Percentiles rank a stretch among this genome's conserved stretches.
phyloP scores from a whole-genome alignment of 352 stramenopile species.

The Globisporangium spiculum region DNA sequence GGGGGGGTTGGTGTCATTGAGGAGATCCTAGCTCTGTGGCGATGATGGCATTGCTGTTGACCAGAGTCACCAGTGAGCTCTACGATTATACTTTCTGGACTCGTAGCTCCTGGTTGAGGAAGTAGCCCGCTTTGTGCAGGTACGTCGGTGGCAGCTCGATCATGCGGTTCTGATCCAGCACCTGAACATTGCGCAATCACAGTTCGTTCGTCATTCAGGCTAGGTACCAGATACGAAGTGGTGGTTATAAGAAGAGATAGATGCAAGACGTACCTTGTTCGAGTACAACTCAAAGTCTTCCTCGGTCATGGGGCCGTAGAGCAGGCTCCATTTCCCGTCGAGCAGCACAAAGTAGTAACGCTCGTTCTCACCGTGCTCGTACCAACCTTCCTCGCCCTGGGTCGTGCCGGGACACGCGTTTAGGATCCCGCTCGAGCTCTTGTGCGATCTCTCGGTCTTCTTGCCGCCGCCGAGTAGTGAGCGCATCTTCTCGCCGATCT shows the following conservation, averaged over 20 bases:
- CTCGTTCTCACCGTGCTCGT: constrained; percentile 85
- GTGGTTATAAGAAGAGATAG: background rate
- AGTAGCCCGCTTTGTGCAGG: constrained; percentile 81
- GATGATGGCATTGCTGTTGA: background rate
- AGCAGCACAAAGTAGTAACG: constrained; percentile 85
- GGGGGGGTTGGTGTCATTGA: too few species aligned
- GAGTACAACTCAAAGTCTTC: constrained; percentile 80
- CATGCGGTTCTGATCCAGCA: constrained; percentile 55
- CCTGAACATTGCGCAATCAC: constrained; percentile 28
- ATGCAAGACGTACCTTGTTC: constrained; percentile 39
- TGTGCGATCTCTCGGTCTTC: constrained; percentile 58
- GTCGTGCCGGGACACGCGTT: constrained; percentile 76
- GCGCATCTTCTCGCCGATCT: constrained; percentile 82
- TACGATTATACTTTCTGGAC: constrained; percentile 56
- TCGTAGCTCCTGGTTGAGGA: constrained; percentile 61
- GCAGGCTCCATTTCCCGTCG: constrained; percentile 81
- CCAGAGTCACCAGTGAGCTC: background rate
- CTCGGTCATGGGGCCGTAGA: constrained; percentile 84
- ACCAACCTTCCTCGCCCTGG: constrained; percentile 86
- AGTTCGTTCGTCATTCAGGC: background rate
- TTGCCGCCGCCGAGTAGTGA: constrained; percentile 72
- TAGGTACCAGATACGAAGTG: background rate
- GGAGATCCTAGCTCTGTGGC: background rate
- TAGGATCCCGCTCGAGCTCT: constrained; percentile 73
- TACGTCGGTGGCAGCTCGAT: constrained; percentile 78